These are phyloP conservation scores for Bipolaris gigantea DNA, from an alignment of 2,329 filamentous ascomycete genomes.

Conservation along the genomic window DNA sequence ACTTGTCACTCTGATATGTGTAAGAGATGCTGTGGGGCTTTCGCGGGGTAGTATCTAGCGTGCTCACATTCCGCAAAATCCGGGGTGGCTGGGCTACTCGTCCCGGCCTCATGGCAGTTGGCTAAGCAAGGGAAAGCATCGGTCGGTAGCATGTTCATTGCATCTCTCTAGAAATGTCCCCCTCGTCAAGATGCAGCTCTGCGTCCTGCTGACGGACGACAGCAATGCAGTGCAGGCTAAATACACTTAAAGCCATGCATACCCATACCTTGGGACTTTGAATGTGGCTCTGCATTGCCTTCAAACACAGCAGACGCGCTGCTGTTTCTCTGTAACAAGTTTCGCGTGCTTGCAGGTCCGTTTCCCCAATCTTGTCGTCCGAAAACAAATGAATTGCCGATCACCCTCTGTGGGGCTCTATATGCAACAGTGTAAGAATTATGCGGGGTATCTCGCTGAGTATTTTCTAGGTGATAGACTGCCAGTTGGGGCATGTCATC, in stretches of 20 bases:
- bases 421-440: background rate
- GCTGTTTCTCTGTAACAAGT: conserved; percentile 1
- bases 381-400: conserved; percentile 7
- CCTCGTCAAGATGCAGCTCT: background rate
- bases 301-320: conserved; percentile 2
- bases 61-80: background rate
- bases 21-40: conserved; percentile 1
- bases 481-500: conserved; percentile 7
- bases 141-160: background rate
- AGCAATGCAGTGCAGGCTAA: conserved; percentile 1
- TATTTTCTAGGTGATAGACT: conserved; percentile 7
- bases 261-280: background rate
- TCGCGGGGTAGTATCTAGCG: conserved; percentile 1
- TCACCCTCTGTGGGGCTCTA: conserved; percentile 18
- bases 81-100: background rate
- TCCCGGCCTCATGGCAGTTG: background rate
- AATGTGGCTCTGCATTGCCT: background rate
- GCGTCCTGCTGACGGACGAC: background rate
- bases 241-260: background rate
- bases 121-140: background rate
- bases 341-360: background rate
- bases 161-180: background rate
- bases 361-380: conserved; percentile 15
- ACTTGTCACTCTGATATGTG: background rate
- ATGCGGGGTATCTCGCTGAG: conserved; percentile 15